Evolutionary conservation across 2,329 filamentous ascomycete genomes (phyloP).

Genomic region (Aspergillus fumigatus): DNA sequence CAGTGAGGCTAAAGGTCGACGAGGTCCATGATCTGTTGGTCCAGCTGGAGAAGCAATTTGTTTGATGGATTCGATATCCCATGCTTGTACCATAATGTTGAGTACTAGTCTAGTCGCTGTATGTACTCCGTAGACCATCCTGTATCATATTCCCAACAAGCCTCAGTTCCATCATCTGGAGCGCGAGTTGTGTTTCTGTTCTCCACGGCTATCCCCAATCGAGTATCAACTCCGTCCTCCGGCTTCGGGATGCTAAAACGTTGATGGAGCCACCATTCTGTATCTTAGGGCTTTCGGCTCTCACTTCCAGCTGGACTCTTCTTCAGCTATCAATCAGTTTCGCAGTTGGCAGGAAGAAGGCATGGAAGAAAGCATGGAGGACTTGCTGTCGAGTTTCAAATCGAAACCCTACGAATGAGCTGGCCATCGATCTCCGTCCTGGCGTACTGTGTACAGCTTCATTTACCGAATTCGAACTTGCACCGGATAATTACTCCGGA

Average conservation of each 20-base stretch:
- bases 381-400: not conserved
- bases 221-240: not conserved
- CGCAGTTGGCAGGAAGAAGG: not conserved
- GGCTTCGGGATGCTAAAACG: too few species aligned
- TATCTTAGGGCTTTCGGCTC: not conserved
- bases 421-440: too few species aligned
- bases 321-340: not conserved
- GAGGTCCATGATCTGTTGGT: constrained; percentile 35
- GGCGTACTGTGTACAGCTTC: too few species aligned
- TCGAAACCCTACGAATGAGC: not conserved
- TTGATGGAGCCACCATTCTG: not conserved
- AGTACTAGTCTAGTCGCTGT: not conserved
- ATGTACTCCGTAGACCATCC: not conserved
- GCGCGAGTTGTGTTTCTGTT: not conserved
- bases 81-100: not conserved
- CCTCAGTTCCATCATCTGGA: not conserved
- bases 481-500: not conserved
- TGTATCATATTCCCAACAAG: not conserved
- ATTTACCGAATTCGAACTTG: not conserved
- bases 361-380: not conserved
- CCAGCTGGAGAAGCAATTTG: constrained; percentile 34
- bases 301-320: not conserved
- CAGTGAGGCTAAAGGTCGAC: constrained; percentile 33
- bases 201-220: not conserved
- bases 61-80: constrained; percentile 17